phyloP scores from a whole-genome alignment of 176 grass and related monocot genomes.

The Puya raimondii region DNA sequence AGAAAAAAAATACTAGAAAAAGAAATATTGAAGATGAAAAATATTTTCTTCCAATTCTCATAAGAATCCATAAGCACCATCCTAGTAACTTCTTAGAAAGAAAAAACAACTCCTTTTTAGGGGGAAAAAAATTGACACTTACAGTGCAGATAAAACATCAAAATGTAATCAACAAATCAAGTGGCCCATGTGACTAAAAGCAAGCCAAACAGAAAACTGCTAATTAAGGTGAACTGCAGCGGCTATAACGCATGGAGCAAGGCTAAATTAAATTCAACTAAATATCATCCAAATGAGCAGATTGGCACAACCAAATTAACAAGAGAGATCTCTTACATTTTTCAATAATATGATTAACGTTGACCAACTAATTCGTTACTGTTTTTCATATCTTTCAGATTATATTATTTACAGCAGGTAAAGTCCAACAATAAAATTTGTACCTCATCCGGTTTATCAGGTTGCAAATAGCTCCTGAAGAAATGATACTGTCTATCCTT shows the following conservation, averaged over 20 bases:
- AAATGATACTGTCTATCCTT: slow-evolving; percentile 88
- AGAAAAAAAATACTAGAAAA: background rate
- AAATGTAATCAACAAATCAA: background rate
- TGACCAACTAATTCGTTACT: background rate
- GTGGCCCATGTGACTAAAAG: background rate
- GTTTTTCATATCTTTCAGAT: background rate
- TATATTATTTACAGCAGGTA: slow-evolving; percentile 1
- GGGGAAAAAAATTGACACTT: background rate
- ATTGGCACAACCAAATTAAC: background rate
- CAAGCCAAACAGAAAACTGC: background rate
- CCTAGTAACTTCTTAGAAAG: too few relatives aligned
- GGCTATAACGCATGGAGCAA: background rate
- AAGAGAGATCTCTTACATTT: background rate
- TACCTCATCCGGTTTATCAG: slow-evolving; percentile 66
- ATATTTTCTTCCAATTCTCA: background rate
- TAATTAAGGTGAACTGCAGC: too few relatives aligned
- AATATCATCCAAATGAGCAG: background rate
- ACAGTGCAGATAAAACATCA: background rate
- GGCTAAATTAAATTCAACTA: background rate
- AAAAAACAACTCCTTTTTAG: too few relatives aligned
- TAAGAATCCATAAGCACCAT: background rate
- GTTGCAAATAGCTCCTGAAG: slow-evolving; percentile 77
- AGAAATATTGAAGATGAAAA: background rate
- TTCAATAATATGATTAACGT: background rate
- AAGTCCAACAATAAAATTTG: slow-evolving; percentile 18